Evolutionary conservation across 495 filamentous ascomycete species (phyloP).

Genomic region (Lepraria neglecta): DNA sequence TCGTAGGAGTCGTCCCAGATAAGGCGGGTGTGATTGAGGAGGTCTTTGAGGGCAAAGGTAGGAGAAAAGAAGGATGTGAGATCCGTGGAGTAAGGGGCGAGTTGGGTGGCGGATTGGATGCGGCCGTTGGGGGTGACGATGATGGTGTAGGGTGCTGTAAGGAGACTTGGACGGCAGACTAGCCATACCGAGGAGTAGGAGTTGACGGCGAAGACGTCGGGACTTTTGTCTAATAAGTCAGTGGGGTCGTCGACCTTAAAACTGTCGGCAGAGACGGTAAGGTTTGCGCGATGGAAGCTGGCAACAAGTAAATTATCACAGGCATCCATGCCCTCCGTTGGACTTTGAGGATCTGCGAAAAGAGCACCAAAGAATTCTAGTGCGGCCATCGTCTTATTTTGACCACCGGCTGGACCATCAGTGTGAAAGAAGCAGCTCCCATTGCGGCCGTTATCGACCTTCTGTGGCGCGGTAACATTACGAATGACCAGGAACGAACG

Average conservation of each 20-base stretch:
- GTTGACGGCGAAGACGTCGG: too few relatives aligned
- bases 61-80: slow-evolving; percentile 11
- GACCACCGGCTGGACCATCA: too few relatives aligned
- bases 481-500: too few relatives aligned
- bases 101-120: slow-evolving; percentile 11
- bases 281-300: too few relatives aligned
- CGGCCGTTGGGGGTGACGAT: slow-evolving; percentile 29
- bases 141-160: slow-evolving; percentile 34
- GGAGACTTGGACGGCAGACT: slow-evolving; percentile 31
- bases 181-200: slow-evolving; percentile 24
- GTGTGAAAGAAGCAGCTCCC: background rate
- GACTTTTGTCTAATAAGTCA: too few relatives aligned
- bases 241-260: too few relatives aligned
- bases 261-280: too few relatives aligned
- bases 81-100: slow-evolving; percentile 16
- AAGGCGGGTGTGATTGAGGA: too few relatives aligned
- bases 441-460: too few relatives aligned
- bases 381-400: slow-evolving; percentile 3
- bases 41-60: too few relatives aligned
- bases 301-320: too few relatives aligned
- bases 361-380: slow-evolving; percentile 12
- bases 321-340: background rate
- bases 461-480: background rate
- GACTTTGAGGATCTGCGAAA: too few relatives aligned
- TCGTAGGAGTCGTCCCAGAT: background rate